Evolutionary conservation across 805 yeast species (phyloP), one percentile per base, ranked within the genome.

Genomic region (Huiozyma naganishii): DNA sequence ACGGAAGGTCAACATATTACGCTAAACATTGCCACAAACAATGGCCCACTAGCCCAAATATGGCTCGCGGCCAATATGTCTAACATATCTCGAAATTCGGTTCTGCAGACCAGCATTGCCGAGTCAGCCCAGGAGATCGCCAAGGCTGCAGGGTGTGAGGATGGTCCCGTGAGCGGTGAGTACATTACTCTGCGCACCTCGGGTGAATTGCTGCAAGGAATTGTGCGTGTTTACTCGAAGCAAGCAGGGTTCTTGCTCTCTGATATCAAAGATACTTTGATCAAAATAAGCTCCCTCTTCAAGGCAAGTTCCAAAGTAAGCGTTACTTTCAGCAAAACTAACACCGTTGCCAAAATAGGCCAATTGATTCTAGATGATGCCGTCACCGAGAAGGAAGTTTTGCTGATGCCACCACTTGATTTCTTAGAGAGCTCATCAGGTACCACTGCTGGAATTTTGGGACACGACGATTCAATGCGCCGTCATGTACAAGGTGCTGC

Each of bases 41-140:
- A 80, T 57, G 94, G 95, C 2, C 95, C 95, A 1, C 68, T 88
- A 47, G 95, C 94, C 2, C 84, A 81, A 50, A 88, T 87, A 7
- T 88, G 96, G 96, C 70, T 88, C 39, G 96, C 96, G 7, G 90
- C 95, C 17, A 88, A 85, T 58, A 73, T 88, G 64, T 49, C 59
- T 5, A 59, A 50, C 33, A 37, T 59, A 11, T 51, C 62, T 13
- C 54, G 53, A 42, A 51, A 50, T 40, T 95, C 88, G 52, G 77
- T 78, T 38, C 67, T 86, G 40, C 79, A 75, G 52, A 81, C 95
- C 10, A 76, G 83, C 52, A 79, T 89, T 45, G 58, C 74, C 10
- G 73, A 78, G 47, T 80, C 89, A 12, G 75, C 82, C 29, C 68
- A 72, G 47, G 87, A 84, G 23, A 78, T 83, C 52, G 79, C 75